phyloP scores from a whole-genome alignment of 2,329 filamentous ascomycete genomes.

The Amauroascus niger region DNA sequence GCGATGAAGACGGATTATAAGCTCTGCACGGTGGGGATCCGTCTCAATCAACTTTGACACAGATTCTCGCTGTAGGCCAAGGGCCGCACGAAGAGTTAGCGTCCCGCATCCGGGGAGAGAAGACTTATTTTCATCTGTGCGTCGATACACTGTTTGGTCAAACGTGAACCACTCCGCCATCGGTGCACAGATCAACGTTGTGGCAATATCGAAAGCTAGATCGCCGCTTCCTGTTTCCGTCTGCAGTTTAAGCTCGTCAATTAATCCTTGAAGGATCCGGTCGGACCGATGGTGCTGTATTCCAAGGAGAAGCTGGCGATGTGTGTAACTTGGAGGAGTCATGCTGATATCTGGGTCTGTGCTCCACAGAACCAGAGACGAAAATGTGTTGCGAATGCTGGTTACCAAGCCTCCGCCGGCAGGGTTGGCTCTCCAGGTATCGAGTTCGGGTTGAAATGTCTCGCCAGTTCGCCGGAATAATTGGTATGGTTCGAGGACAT shows the following conservation, averaged over 20 bases:
- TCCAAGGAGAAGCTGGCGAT: constrained; percentile 42
- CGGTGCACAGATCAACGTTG: constrained; percentile 36
- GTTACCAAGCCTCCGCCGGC: constrained; percentile 39
- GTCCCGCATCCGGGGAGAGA: constrained; percentile 26
- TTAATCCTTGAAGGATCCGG: constrained; percentile 29
- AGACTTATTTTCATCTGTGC: constrained; percentile 28
- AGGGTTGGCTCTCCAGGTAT: constrained; percentile 43
- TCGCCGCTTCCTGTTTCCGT: constrained; percentile 33
- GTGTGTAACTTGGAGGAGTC: constrained; percentile 47
- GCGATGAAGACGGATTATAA: constrained; percentile 38
- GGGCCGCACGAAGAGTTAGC: constrained; percentile 35
- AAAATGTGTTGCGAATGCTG: constrained; percentile 43
- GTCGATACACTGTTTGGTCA: constrained; percentile 31
- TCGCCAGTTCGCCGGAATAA: constrained; percentile 43
- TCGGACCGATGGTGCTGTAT: constrained; percentile 35
- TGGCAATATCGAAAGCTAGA: constrained; percentile 37
- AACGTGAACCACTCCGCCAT: constrained; percentile 33
- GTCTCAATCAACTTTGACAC: constrained; percentile 35
- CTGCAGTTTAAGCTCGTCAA: constrained; percentile 38
- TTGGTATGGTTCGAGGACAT: constrained; percentile 42
- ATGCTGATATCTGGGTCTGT: constrained; percentile 42
- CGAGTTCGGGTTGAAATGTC: constrained; percentile 41
- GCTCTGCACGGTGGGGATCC: constrained; percentile 37
- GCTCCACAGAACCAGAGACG: constrained; percentile 46
- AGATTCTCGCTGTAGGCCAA: constrained; percentile 30